Evolutionary conservation across 306 rosid genomes (phyloP).

Genomic region (Corylus avellana): DNA sequence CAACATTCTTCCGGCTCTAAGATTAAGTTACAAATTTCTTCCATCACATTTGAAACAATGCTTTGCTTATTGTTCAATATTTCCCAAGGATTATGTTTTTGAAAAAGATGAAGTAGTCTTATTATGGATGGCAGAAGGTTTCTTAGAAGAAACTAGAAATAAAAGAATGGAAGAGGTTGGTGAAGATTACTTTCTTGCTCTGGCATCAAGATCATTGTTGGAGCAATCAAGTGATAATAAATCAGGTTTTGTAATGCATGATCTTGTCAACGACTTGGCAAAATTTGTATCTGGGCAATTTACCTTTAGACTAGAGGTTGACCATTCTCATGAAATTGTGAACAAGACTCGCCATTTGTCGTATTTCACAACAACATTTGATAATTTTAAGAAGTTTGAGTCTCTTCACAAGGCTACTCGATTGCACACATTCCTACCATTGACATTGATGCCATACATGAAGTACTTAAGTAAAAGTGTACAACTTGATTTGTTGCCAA

Average conservation of each 20-base stretch:
- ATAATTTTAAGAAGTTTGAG: not conserved
- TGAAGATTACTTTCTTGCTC: not conserved
- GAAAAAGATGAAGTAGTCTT: slow-evolving; percentile 5
- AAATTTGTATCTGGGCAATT: not conserved
- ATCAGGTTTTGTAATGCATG: slow-evolving; percentile 4
- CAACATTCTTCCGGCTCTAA: slow-evolving; percentile 14
- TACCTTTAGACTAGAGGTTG: not conserved
- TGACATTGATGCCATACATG: not conserved
- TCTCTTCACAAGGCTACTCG: not conserved
- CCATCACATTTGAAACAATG: slow-evolving; percentile 10
- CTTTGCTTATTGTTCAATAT: slow-evolving; percentile 27
- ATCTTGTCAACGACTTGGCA: slow-evolving; percentile 23
- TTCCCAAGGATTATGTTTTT: slow-evolving; percentile 29
- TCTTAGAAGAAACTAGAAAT: not conserved
- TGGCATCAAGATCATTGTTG: slow-evolving; percentile 18
- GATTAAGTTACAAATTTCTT: slow-evolving; percentile 14
- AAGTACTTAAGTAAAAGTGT: not conserved
- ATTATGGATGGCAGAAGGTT: slow-evolving; percentile 32
- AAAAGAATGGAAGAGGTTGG: slow-evolving; percentile 15
- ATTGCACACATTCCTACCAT: not conserved
- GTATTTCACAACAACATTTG: not conserved
- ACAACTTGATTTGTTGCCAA: not conserved
- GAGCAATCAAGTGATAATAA: not conserved
- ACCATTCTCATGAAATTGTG: not conserved
- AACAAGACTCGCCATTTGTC: slow-evolving; percentile 17